Base-by-base conservation (phyloP, 108 stramenopile genomes). In the Stephanodiscus triporus region DNA sequence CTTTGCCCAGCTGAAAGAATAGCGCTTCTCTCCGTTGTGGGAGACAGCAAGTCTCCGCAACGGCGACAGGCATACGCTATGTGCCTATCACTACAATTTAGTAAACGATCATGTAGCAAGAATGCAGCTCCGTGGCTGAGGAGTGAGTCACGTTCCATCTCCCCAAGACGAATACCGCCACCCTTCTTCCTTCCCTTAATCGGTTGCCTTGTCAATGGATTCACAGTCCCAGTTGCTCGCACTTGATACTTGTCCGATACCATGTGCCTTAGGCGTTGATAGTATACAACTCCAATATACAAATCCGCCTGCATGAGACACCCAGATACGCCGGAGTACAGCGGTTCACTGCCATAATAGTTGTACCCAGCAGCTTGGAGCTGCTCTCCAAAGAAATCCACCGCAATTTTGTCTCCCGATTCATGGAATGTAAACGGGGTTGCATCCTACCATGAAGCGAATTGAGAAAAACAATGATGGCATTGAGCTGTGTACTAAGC, bases 211-310 rank as follows among this genome's bases (percentile, higher is more conserved):
- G 99, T 99, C 45, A 99, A 83, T 38, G 87, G 91, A 79, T 97
- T 97, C 40, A 98, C 95, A 23, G 93, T 89, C 2, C 99, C 99
- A 34, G 96, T 97, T 4, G 97, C 87, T 55, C 99, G 96, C 16
- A 98, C 99, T 90, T 99, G 99, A 59, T 86, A 95, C 86, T 99
- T 99, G 84, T 99, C 99, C 16, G 94, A 97, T 32, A 99, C 99
- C 99, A 99, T 99, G 91, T 99, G 99, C 57, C 99, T 92, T 48
- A 99, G 85, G 0, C 99, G 89, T 86, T 99, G 99, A 62, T 99
- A 99, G 82, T 87, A 99, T 6, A 99, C 99, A 1, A 98, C 87
- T 29, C 99, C 99, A 63, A 99, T 97, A 85, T 97, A 99, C 34
- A 99, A 89, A 73, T 99, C 97, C 0, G 97, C 98, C 30, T 97